Base-by-base conservation (phyloP, 257 asterid genomes). In the Ilex aquifolium region DNA sequence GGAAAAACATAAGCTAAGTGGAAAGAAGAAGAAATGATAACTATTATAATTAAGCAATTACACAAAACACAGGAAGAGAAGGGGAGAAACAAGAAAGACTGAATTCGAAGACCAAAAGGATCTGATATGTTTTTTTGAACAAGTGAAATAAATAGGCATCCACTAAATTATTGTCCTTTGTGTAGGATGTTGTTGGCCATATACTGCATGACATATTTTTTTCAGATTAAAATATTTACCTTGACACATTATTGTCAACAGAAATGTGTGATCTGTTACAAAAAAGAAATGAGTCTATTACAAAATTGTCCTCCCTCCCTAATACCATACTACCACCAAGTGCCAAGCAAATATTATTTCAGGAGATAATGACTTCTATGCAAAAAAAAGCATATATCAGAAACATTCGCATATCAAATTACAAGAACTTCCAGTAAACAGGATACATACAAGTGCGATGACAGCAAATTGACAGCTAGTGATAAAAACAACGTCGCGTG, bases 191-290 rank as follows among this genome's bases (percentile, higher is more conserved):
- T 8, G 8, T 36, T 36, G 42, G 42, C 42, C 42, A 36, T 36
- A 36, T 36, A 36, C 42, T 36, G 5, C 42, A 36, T 36, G 42
- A 36, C 8, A 36, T 5, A 46, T 10, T 17, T 53, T 53, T 53
- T 17, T 15, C 57, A 53, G 5, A 17, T 53, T 15, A 15, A 53
- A 14, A n/a, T 6, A 7, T 7, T 17, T 82, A 89, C 97, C 99
- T 89, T 97, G 69, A 92, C 97, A 21, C 27, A 21, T 21, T 0
- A 21, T 21, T 21, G 27, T 21, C 27, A 21, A 21, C 27, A 21
- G 27, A 21, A 21, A 21, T 21, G 27, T 21, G 27, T 21, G 27
- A 21, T 21, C 27, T 21, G 27, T 21, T 21, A 21, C 27, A 21
- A 21, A 21, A 21, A 21, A 21, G 27, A 21, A 21, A 6, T 11